Evolutionary conservation across 352 stramenopile genomes (phyloP).

Genomic region (Aphanomyces invadans): DNA sequence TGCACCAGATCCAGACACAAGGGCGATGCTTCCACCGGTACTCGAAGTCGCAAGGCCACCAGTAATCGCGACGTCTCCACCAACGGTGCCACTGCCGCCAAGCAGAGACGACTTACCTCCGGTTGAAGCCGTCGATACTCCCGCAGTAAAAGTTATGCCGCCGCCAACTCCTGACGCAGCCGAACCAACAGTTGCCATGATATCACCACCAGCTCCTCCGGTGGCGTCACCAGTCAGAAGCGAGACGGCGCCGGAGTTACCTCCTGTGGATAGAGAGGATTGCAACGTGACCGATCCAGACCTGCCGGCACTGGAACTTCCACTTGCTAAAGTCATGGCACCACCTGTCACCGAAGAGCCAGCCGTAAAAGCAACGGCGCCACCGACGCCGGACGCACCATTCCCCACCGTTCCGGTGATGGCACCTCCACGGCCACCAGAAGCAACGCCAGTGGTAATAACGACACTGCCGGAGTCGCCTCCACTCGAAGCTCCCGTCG

Average conservation of each 20-base stretch:
- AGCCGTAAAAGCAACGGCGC: slow-evolving; percentile 2
- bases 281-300: not conserved
- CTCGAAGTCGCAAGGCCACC: not conserved
- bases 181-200: slow-evolving; percentile 3
- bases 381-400: not conserved
- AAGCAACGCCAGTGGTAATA: not conserved
- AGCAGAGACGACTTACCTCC: not conserved
- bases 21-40: not conserved
- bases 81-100: not conserved
- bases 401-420: not conserved
- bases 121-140: not conserved
- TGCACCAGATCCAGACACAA: not conserved
- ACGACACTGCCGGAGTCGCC: not conserved
- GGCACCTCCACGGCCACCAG: not conserved
- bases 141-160: not conserved
- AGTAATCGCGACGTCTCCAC: not conserved
- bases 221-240: not conserved
- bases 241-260: not conserved
- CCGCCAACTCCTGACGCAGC: not conserved
- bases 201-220: not conserved
- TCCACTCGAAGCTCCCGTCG: not conserved
- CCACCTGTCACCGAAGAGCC: slow-evolving; percentile 2
- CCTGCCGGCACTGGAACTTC: not conserved
- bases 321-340: not conserved
- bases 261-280: slow-evolving; percentile 1